phyloP scores from a whole-genome alignment of 805 yeast species.

The Candida saitoana region DNA sequence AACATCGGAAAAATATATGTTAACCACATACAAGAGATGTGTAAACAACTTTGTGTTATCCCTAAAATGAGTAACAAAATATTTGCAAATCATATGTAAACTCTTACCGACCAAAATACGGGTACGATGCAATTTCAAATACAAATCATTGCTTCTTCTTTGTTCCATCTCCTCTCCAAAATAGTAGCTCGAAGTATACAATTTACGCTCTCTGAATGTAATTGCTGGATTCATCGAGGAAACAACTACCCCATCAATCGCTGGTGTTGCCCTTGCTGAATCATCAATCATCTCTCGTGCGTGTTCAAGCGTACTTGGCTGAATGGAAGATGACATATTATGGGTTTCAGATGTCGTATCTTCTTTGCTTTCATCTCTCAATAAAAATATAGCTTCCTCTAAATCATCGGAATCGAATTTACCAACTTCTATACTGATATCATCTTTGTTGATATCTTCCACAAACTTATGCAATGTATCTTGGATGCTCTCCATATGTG shows the following conservation, averaged over 20 bases:
- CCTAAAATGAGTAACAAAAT: constrained; percentile 45
- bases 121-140: constrained; percentile 51
- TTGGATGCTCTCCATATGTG: constrained; percentile 23
- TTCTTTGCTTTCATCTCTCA: not conserved
- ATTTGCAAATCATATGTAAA: constrained; percentile 54
- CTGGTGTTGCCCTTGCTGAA: constrained; percentile 44
- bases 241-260: constrained; percentile 38
- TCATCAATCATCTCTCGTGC: constrained; percentile 19
- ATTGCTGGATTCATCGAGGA: constrained; percentile 52
- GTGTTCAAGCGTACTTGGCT: constrained; percentile 7
- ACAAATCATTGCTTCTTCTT: constrained; percentile 30
- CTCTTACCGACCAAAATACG: constrained; percentile 58
- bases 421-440: constrained; percentile 5
- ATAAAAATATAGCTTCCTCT: constrained; percentile 17
- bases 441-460: constrained; percentile 23
- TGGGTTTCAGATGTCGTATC: constrained; percentile 1
- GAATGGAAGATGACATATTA: not conserved
- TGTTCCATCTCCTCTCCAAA: constrained; percentile 55
- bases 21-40: constrained; percentile 57
- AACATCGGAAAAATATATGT: constrained; percentile 77
- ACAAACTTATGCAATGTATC: constrained; percentile 33
- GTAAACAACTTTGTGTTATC: constrained; percentile 65
- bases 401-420: constrained; percentile 14
- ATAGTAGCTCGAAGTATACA: constrained; percentile 61
- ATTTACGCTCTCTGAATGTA: constrained; percentile 55